Evolutionary conservation across 177 flowering plant species (phyloP).

Genomic region (Vitis hybrid): DNA sequence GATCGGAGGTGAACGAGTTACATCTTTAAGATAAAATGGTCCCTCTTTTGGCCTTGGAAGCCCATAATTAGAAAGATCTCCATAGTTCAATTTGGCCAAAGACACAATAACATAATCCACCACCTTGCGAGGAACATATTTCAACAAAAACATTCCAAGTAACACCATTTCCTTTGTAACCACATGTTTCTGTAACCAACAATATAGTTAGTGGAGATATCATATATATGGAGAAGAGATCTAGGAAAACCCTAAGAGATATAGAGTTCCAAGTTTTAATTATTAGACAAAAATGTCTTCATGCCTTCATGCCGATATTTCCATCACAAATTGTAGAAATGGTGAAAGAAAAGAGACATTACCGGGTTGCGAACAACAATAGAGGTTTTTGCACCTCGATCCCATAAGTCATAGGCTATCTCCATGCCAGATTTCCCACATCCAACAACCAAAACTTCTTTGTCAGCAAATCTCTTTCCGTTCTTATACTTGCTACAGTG

Average conservation of each 20-base stretch:
- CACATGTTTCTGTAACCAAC: neutral
- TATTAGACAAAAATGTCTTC: neutral
- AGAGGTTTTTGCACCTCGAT: slow-evolving; percentile 29
- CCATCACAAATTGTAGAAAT: neutral
- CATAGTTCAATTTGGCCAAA: slow-evolving; percentile 8
- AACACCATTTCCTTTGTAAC: slow-evolving; percentile 8
- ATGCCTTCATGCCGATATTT: no score
- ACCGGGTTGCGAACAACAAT: slow-evolving; percentile 42
- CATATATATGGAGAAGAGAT: no score
- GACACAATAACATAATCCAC: neutral
- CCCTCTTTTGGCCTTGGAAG: slow-evolving; percentile 27
- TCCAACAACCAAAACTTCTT: slow-evolving; percentile 45
- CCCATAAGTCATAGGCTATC: slow-evolving; percentile 37
- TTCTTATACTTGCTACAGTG: slow-evolving; percentile 39
- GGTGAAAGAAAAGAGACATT: neutral
- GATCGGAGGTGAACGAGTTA: slow-evolving; percentile 26
- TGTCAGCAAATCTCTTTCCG: slow-evolving; percentile 20
- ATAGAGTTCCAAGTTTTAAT: neutral
- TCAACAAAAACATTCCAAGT: slow-evolving; percentile 1
- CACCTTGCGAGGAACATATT: neutral
- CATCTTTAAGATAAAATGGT: slow-evolving; percentile 32
- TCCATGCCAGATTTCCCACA: slow-evolving; percentile 63
- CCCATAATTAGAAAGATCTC: slow-evolving; percentile 29
- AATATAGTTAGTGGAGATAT: neutral
- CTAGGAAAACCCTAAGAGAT: neutral